phyloP scores from a whole-genome alignment of 176 grass and related monocot genomes.

The Musa troglodytarum region DNA sequence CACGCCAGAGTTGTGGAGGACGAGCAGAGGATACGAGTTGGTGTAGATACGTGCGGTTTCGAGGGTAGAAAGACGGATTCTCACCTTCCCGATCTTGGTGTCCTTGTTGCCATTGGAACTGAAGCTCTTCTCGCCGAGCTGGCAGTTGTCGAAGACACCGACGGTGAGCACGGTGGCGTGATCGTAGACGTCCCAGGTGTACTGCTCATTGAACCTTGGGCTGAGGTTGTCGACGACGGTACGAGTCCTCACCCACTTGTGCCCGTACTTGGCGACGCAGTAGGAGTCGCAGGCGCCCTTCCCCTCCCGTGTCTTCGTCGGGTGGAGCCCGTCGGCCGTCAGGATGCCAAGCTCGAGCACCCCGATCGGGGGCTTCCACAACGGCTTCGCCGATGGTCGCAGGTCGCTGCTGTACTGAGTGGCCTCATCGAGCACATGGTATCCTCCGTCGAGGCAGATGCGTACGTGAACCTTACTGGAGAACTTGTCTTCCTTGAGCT shows the following conservation, averaged over 20 bases:
- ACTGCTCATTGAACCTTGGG: constrained; percentile 79
- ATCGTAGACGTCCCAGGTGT: constrained; percentile 84
- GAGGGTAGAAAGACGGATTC: not conserved
- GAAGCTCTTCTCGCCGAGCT: constrained; percentile 29
- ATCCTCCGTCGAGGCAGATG: constrained; percentile 3
- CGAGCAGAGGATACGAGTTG: constrained; percentile 1
- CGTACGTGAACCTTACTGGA: not conserved
- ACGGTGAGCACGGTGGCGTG: constrained; percentile 87
- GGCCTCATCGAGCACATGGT: not conserved
- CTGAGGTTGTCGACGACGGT: constrained; percentile 55
- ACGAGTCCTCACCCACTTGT: constrained; percentile 88
- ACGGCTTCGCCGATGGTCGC: not conserved
- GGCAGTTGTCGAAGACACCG: constrained; percentile 77
- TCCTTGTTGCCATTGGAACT: not conserved
- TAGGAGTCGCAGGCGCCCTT: constrained; percentile 65
- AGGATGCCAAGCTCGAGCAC: constrained; percentile 9
- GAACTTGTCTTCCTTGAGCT: constrained; percentile 10
- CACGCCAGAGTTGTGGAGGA: not conserved
- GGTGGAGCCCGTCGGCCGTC: constrained; percentile 24
- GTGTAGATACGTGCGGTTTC: not conserved
- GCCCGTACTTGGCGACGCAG: constrained; percentile 91
- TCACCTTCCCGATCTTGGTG: not conserved
- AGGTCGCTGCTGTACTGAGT: constrained; percentile 3
- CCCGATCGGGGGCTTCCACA: constrained; percentile 10
- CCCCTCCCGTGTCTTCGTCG: constrained; percentile 52